Evolutionary conservation across 129 eudicot species (phyloP), one percentile per base, ranked within the genome.

Genomic region (Pittosporum tobira): DNA sequence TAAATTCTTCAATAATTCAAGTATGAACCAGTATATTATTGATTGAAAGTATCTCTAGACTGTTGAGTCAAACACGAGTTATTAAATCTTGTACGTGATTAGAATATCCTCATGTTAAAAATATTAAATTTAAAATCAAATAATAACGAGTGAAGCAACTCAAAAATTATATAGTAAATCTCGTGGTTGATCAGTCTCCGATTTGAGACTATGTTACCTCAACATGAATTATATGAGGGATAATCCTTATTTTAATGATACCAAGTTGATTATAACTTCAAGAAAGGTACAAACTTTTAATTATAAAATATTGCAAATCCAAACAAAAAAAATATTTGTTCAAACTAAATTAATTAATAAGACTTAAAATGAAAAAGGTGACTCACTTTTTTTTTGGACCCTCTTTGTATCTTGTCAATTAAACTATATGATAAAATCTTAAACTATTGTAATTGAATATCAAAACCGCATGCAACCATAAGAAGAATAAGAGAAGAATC

Each of bases 331-430:
- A n/a, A n/a, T n/a, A 24, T 21, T 21, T 23, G 30, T 22, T 23
- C 12, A 51, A 51, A 28, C 20, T 9, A 28, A 10, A 29, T 27
- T 55, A 53, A 62, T 12, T 3, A 43, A 53, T 60, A 77, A 61
- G 76, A 64, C 67, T 50, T 43, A 64, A n/a, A 73, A 68, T 57
- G 38, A 63, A 69, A 79, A 79, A 76, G 78, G 77, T 67, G 78
- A 83, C 71, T 67, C 68, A 53, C 85, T 73, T 73, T 73, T 70
- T 52, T 56, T 62, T 56, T 60, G 56, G 62, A 64, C 61, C 76
- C 51, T 27, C 43, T 53, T 30, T 45, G 42, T 53, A 20, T 30
- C 7, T 37, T 66, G 65, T 53, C 69, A 21, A 61, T 53, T 29
- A 48, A 66, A 44, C 31, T 66, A 72, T 63, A 51, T 47, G 67